phyloP scores from a whole-genome alignment of 441 rosid genomes.

The Kokia cookei region DNA sequence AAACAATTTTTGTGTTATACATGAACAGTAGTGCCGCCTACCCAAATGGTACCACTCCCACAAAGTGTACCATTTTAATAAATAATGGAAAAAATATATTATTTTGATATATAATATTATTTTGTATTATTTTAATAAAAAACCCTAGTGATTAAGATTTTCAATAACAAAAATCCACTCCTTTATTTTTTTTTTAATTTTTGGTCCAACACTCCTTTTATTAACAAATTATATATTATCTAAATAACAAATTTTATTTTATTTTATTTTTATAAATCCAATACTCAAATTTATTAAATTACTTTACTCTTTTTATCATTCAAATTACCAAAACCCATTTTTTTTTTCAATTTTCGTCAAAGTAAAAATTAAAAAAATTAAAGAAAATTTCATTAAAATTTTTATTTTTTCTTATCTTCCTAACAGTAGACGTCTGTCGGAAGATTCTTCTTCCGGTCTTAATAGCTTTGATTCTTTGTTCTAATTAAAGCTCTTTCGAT shows the following conservation, averaged over 20 bases:
- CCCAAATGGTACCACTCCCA: too few relatives aligned
- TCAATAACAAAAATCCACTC: too few relatives aligned
- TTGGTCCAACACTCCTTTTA: too few relatives aligned
- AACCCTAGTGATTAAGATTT: too few relatives aligned
- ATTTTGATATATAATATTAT: too few relatives aligned
- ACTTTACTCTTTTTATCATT: background rate
- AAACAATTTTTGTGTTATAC: too few relatives aligned
- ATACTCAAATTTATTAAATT: background rate
- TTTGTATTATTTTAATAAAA: too few relatives aligned
- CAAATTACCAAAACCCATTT: constrained; percentile 6
- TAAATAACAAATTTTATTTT: background rate
- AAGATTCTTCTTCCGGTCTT: constrained; percentile 34
- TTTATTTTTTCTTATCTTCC: constrained; percentile 9
- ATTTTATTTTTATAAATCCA: background rate
- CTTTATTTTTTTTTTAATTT: too few relatives aligned
- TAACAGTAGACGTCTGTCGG: constrained; percentile 43
- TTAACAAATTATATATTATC: background rate
- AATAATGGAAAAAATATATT: too few relatives aligned
- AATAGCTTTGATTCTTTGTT: constrained; percentile 19
- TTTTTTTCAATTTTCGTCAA: constrained; percentile 14
- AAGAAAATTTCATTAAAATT: background rate
- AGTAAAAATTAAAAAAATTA: constrained; percentile 23
- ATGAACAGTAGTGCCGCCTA: too few relatives aligned
- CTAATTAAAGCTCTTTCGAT: constrained; percentile 10
- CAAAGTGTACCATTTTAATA: too few relatives aligned